Conservation (phyloP, 768 basidiomycete species). For the Daedaleopsis nitida region DNA sequence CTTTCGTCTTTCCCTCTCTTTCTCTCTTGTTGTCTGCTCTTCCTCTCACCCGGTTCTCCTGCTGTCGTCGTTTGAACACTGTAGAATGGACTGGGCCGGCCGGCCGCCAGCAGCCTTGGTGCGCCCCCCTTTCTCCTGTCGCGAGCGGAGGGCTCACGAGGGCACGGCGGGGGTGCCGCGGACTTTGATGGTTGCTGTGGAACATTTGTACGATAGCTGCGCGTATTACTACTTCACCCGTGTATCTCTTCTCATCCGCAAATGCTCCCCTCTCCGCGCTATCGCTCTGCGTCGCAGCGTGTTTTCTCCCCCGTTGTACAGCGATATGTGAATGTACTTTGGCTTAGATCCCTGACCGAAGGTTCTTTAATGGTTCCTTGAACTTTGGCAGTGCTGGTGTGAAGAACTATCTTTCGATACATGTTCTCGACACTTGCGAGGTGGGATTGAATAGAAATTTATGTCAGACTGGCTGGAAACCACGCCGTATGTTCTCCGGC, state of each 20-base stretch:
- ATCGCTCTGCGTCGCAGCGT: background rate
- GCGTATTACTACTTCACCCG: background rate
- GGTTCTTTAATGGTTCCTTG: background rate
- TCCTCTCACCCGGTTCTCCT: background rate
- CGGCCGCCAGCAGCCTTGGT: background rate
- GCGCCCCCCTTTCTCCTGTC: too few species aligned
- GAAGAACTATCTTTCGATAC: too few species aligned
- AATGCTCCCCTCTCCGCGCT: background rate
- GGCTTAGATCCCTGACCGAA: background rate
- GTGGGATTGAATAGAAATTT: too few species aligned
- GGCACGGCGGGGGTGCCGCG: background rate
- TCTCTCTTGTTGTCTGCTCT: background rate
- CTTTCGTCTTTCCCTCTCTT: too few species aligned
- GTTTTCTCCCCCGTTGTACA: background rate
- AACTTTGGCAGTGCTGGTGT: background rate
- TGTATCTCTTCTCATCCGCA: background rate
- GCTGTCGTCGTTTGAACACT: background rate
- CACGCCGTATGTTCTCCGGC: too few species aligned
- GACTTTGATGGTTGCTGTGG: constrained; percentile 4
- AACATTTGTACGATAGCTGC: constrained; percentile 1
- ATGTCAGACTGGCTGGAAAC: too few species aligned
- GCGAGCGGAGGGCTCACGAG: background rate
- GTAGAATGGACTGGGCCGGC: constrained; percentile 7
- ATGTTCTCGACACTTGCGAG: too few species aligned
- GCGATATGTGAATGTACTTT: background rate